Evolutionary conservation across 2,329 filamentous ascomycete species (phyloP).

Genomic region (Chaetothyriales sp.): DNA sequence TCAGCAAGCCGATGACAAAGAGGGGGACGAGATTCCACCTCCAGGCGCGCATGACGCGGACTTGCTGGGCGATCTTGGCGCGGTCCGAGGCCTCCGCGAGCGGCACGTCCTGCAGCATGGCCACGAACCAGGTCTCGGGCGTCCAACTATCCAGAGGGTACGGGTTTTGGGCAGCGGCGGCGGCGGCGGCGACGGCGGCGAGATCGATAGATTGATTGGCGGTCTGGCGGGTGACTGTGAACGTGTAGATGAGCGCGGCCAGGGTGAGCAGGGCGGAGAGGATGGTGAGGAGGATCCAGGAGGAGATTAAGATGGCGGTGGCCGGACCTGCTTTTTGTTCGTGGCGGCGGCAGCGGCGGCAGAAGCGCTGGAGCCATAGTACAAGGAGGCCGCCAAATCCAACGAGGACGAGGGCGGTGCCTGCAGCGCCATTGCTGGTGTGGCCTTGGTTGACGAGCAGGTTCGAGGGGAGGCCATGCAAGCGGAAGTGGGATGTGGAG

Average conservation of each 20-base stretch:
- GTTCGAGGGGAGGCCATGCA: conserved; percentile 12
- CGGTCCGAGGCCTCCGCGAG: conserved; percentile 10
- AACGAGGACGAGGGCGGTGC: conserved; percentile 14
- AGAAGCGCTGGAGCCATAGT: conserved; percentile 11
- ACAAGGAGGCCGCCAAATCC: conserved; percentile 10
- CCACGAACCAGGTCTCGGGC: conserved; percentile 17
- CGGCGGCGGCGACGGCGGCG: conserved; percentile 10
- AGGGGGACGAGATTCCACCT: conserved; percentile 15
- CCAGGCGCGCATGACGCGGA: conserved; percentile 14
- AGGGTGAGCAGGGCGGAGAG: conserved; percentile 12
- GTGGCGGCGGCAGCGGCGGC: neutral
- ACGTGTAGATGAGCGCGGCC: conserved; percentile 14
- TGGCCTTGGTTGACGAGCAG: conserved; percentile 13
- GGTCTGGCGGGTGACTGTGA: conserved; percentile 10
- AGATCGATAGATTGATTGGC: conserved; percentile 15
- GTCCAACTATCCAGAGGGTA: conserved; percentile 17
- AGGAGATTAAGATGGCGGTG: conserved; percentile 7
- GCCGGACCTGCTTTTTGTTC: conserved; percentile 2
- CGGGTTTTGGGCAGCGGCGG: conserved; percentile 15
- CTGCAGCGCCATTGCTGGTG: conserved; percentile 16
- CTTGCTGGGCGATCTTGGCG: conserved; percentile 7
- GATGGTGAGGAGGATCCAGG: conserved; percentile 12
- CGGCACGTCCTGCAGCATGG: conserved; percentile 9
- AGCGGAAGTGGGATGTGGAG: conserved; percentile 11
- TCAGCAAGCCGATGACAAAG: conserved; percentile 7